A percentile compares a stretch with the other conserved stretches of the same genome.
Evolutionary conservation across 1,284 basidiomycete species (phyloP).

Genomic region (Moesziomyces antarcticus): DNA sequence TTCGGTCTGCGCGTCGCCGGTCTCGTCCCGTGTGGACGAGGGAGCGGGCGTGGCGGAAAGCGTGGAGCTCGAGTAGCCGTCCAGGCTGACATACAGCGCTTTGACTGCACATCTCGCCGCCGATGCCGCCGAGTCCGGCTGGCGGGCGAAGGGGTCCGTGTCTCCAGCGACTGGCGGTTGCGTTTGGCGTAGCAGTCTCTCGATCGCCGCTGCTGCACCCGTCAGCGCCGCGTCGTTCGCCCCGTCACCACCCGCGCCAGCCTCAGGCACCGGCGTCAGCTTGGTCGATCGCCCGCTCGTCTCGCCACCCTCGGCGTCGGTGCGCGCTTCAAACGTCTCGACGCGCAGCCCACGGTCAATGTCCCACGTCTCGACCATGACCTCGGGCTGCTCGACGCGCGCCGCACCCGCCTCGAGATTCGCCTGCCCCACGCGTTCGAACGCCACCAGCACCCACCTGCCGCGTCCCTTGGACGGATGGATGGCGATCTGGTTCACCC

Average conservation of each 20-base stretch:
- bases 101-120: constrained; percentile 33
- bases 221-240: constrained; percentile 24
- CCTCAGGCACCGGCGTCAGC: constrained; percentile 10
- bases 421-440: constrained; percentile 69
- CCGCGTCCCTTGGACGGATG: constrained; percentile 83
- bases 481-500: constrained; percentile 78
- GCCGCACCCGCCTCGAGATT: constrained; percentile 1
- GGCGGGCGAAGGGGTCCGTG: constrained; percentile 10
- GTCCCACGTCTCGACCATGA: constrained; percentile 63
- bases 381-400: constrained; percentile 13
- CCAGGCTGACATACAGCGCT: constrained; percentile 50
- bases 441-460: constrained; percentile 86
- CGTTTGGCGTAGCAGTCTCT: constrained; percentile 44
- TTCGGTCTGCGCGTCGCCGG: constrained; percentile 14
- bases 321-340: constrained; percentile 49
- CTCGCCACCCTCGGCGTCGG: constrained; percentile 2
- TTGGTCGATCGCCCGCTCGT: constrained; percentile 12
- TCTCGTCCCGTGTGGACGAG: constrained; percentile 10
- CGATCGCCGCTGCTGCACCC: constrained; percentile 55
- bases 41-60: constrained; percentile 8
- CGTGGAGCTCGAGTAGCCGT: constrained; percentile 52
- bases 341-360: constrained; percentile 68
- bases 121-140: background rate
- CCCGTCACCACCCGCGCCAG: constrained; percentile 8
- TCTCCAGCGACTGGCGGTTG: constrained; percentile 5